phyloP scores from a whole-genome alignment of 2,329 filamentous ascomycete genomes.

The Trichophyton mentagrophytes region DNA sequence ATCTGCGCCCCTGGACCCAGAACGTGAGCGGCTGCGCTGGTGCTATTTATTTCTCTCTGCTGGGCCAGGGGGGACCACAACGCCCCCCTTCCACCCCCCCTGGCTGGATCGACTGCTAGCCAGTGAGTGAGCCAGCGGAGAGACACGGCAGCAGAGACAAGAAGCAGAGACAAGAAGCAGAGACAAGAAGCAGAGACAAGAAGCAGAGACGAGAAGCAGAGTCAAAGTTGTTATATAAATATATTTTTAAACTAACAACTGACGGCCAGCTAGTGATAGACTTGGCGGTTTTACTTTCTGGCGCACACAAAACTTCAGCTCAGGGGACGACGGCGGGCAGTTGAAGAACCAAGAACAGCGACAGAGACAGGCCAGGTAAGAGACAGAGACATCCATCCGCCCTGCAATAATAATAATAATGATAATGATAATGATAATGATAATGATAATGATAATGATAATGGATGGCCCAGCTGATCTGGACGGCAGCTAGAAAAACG shows the following conservation, averaged over 20 bases:
- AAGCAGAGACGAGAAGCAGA: too few species aligned
- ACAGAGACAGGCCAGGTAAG: background rate
- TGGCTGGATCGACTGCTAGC: background rate
- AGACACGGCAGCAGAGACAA: too few species aligned
- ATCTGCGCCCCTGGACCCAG: background rate
- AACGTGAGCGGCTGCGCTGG: background rate
- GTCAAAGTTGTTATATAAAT: too few species aligned
- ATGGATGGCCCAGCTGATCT: background rate
- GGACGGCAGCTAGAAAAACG: background rate
- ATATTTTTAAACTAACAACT: too few species aligned
- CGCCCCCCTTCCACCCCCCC: background rate
- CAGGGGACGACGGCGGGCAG: too few species aligned
- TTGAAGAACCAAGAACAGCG: background rate
- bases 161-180: too few species aligned
- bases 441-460: background rate
- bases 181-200: too few species aligned
- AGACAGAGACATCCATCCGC: background rate
- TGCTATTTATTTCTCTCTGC: background rate
- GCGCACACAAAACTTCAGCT: too few species aligned
- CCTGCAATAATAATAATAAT: too few species aligned
- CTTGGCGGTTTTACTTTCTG: too few species aligned
- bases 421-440: background rate
- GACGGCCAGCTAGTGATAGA: too few species aligned
- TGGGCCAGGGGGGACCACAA: background rate
- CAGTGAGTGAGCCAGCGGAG: background rate